Base-by-base conservation (phyloP, 345 rosid genomes). In the Gossypium turneri region DNA sequence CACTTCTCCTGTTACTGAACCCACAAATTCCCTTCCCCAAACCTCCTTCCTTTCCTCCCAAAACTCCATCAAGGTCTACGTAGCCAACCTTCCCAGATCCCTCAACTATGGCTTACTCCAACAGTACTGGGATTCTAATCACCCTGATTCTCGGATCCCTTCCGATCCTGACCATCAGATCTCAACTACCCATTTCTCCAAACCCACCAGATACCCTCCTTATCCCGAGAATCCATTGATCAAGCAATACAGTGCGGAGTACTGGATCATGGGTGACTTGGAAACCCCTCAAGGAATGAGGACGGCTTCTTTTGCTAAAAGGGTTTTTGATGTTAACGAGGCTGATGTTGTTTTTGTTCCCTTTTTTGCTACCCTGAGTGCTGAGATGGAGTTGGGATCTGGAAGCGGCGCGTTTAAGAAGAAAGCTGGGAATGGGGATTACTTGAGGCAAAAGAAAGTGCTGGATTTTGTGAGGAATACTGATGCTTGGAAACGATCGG, bases 181-280 rank as follows among this genome's bases (percentile, higher is more conserved):
- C 79, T 77, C 70, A n/a, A 56, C 72, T 20, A 24, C 77, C 78
- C 75, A 55, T 34, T 22, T 12, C n/a, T 82, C 77, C 41, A 80
- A 78, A 74, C 51, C 66, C 57, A 29, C 22, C 13, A 73, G 81
- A 6, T 87, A 85, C 78, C 95, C 89, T 51, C 86, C 88, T 0
- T 94, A 86, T 70, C 88, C 97, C 1, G 94, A 88, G 82, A 95
- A 89, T 72, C 96, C 99, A 4, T 72, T 95, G 81, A 90, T 93
- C 65, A 93, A 91, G 81, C 99, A 95, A 81, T 95, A 95, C 84
- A 95, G 97, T 52, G 98, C 98, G 2, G 99, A 95, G 92, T 91
- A 90, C 71, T 95, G 99, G 99, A 84, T 95, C 79, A 66, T 90
- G 76, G 93, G 91, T 6, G 99, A 95, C 81, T 83, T 95, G n/a